A percentile compares a stretch with the other conserved stretches of the same genome.
phyloP scores from a whole-genome alignment of 2,329 filamentous ascomycete species.

The Rhinocladiella similis region DNA sequence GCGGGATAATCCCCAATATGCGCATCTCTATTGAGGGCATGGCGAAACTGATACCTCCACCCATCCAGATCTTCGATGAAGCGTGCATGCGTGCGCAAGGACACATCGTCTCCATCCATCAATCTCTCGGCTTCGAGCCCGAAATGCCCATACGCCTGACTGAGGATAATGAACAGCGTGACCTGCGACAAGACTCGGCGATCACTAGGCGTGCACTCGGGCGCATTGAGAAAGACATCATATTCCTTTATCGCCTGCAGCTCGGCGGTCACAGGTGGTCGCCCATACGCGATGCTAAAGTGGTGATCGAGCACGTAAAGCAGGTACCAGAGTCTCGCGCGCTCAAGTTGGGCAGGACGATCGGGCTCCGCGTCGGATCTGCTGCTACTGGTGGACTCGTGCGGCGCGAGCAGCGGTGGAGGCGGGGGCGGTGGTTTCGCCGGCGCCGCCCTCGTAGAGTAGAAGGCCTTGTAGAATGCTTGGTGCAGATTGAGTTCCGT shows the following conservation, averaged over 20 bases:
- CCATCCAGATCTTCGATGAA: constrained; percentile 53
- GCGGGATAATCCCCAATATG: constrained; percentile 30
- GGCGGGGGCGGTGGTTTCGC: constrained; percentile 29
- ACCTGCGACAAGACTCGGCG: constrained; percentile 60
- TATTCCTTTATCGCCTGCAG: constrained; percentile 59
- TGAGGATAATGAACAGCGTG: constrained; percentile 58
- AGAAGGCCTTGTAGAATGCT: constrained; percentile 52
- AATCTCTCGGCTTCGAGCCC: constrained; percentile 47
- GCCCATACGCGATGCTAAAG: constrained; percentile 62
- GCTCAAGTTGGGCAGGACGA: constrained; percentile 43
- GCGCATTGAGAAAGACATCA: constrained; percentile 56
- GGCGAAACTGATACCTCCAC: constrained; percentile 52
- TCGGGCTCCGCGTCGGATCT: constrained; percentile 36
- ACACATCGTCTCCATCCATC: constrained; percentile 28
- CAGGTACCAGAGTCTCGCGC: constrained; percentile 62
- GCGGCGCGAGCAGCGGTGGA: no score
- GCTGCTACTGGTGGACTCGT: no score
- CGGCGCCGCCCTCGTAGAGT: constrained; percentile 36
- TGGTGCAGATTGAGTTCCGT: constrained; percentile 60
- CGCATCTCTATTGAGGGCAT: constrained; percentile 23
- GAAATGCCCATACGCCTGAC: constrained; percentile 58
- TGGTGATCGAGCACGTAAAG: constrained; percentile 68
- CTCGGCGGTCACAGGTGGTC: constrained; percentile 60
- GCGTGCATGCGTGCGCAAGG: constrained; percentile 47
- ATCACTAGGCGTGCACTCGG: constrained; percentile 55